Base-by-base conservation (phyloP, 306 rosid genomes). In the Cucumis melo region DNA sequence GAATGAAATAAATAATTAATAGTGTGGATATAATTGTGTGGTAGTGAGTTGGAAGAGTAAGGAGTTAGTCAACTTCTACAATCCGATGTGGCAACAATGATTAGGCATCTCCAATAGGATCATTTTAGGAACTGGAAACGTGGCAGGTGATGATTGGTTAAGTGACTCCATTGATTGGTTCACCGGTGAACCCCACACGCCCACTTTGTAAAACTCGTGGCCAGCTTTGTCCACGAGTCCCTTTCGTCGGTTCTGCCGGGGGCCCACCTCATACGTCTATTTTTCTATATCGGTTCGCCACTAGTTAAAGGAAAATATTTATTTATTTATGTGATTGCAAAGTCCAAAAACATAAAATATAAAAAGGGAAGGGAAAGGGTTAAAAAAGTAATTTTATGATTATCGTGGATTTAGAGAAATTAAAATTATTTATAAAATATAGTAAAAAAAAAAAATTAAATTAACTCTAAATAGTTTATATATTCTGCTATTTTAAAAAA, bases 201-300 rank as follows among this genome's bases (percentile, higher is more conserved):
- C 55, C 75, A 71, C 75, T 46, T 15, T 71, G 24, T 44, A 71
- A 71, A 71, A 71, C 75, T 71, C 75, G 75, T 71, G 75, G 75
- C 75, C 75, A 48, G 58, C 75, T 24, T 71, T 71, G 19, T 48
- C 75, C 75, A 71, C 75, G 74, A 20, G 55, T 46, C 41, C 15
- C 58, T 70, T 70, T 46, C 41, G 41, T 41, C 54, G 2, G 48
- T 12, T 21, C 54, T 16, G 8, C 9, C 5, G 7, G 58, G 75
- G 75, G 23, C 39, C 75, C 58, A 67, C 41, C 9, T 71, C 10
- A 13, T 39, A 2, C 3, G 34, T 24, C 17, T 48, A 2, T 24
- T 70, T 46, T 6, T 10, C 29, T 46, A n/a, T 17, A 20, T 2
- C 23, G 21, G 44, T 62, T 34, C 24, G 46, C 70, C 70, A 62